A percentile compares a stretch with the other conserved stretches of the same genome.
These are phyloP conservation scores for Mycena olivaceomarginata DNA, from an alignment of 768 basidiomycete species.

Conservation along the genomic window DNA sequence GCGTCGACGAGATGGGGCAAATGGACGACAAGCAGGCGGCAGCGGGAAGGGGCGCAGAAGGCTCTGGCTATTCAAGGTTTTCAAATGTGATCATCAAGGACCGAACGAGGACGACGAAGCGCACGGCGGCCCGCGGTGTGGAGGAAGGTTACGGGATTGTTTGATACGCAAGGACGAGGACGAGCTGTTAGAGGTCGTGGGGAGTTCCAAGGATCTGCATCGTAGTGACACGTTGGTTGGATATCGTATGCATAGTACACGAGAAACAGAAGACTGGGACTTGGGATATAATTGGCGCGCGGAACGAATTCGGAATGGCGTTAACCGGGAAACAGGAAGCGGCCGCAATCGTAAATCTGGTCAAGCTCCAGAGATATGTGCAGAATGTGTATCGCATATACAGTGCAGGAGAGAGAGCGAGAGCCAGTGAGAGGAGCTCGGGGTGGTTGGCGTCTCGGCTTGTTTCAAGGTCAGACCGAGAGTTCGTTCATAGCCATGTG, in stretches of 20 bases:
- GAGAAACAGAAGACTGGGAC: slow-evolving; percentile 19
- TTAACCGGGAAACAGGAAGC: background rate
- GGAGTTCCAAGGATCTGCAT: background rate
- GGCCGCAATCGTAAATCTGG: background rate
- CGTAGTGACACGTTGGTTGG: background rate
- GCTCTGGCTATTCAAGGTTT: slow-evolving; percentile 40
- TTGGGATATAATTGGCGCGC: slow-evolving; percentile 12
- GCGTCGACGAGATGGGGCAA: slow-evolving; percentile 35
- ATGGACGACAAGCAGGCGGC: slow-evolving; percentile 19
- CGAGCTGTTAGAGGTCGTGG: slow-evolving; percentile 1
- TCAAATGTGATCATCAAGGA: slow-evolving; percentile 43
- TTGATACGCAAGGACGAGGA: slow-evolving; percentile 26
- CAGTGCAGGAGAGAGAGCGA: background rate
- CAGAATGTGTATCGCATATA: background rate
- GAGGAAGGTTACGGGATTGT: slow-evolving; percentile 38
- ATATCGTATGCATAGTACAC: background rate
- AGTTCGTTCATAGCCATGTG: slow-evolving; percentile 7
- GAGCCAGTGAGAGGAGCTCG: background rate
- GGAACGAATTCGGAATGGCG: slow-evolving; percentile 14
- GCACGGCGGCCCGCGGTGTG: slow-evolving; percentile 29
- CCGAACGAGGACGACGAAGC: slow-evolving; percentile 34
- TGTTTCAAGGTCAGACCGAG: too few species aligned
- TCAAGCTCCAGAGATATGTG: background rate
- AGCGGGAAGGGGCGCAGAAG: background rate
- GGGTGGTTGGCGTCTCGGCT: background rate